Conservation (phyloP, 179 eudicot species). For the Actinidia arguta region DNA sequence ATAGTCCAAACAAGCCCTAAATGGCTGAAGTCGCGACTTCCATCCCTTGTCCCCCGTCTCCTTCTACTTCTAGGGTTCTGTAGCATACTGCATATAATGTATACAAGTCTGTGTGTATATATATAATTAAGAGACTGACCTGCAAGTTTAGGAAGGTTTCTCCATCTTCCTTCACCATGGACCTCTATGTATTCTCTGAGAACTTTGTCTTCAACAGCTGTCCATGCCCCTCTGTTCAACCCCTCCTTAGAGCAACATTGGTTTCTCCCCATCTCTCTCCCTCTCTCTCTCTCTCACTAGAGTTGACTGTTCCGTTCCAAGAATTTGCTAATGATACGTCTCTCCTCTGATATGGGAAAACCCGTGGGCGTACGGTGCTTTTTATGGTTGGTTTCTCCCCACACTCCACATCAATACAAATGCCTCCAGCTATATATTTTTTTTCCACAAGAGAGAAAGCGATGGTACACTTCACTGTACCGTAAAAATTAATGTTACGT, state of each 20-base stretch:
- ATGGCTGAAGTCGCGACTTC: no score
- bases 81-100: no score
- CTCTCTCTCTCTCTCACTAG: conserved; percentile 3
- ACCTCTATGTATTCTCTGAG: not conserved
- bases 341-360: not conserved
- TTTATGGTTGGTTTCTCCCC: not conserved
- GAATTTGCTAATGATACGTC: no score
- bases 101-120: no score
- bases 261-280: conserved; percentile 1
- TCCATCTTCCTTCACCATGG: not conserved
- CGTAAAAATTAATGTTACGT: no score
- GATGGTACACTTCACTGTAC: no score
- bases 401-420: not conserved
- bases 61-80: no score
- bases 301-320: not conserved
- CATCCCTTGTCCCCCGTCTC: no score
- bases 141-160: conserved; percentile 4
- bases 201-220: not conserved
- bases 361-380: not conserved
- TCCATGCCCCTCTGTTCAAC: conserved; percentile 15
- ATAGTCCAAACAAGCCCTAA: no score
- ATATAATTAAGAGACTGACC: conserved; percentile 1
- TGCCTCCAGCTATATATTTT: no score
- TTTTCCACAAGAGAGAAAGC: no score
- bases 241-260: conserved; percentile 7